phyloP scores from a whole-genome alignment of 495 filamentous ascomycete genomes.

The Daldinia caldariorum region DNA sequence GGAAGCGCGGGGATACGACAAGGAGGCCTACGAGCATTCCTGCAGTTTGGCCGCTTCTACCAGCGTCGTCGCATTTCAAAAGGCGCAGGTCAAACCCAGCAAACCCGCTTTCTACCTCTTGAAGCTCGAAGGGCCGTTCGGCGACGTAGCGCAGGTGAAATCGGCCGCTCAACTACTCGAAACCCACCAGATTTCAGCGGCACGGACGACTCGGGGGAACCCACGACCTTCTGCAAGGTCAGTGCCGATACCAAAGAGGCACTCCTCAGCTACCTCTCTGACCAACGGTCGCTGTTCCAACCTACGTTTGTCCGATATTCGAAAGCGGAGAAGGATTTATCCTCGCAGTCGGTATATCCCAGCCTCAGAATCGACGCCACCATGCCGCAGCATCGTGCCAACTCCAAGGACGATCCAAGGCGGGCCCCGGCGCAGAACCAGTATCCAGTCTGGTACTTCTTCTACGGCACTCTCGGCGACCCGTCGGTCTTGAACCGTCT shows the following conservation, averaged over 20 bases:
- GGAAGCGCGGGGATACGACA: background rate
- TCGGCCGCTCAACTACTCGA: background rate
- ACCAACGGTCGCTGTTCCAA: background rate
- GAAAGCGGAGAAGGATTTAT: background rate
- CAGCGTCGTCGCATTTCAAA: too few relatives aligned
- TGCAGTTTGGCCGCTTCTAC: background rate
- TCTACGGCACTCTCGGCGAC: slow-evolving; percentile 53
- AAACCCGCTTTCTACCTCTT: background rate
- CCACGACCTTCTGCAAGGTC: background rate
- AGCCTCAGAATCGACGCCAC: background rate
- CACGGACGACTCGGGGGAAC: background rate
- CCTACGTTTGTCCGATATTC: background rate
- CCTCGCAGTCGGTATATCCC: background rate
- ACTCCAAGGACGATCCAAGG: background rate
- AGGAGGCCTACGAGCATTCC: slow-evolving; percentile 4
- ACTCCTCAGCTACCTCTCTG: background rate
- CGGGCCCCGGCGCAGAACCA: slow-evolving; percentile 44
- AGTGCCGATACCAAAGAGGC: background rate
- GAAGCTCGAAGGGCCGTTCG: background rate
- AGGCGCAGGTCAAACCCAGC: too few relatives aligned
- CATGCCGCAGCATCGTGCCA: background rate
- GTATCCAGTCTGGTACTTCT: slow-evolving; percentile 58
- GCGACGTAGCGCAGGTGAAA: background rate
- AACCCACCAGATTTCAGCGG: background rate
- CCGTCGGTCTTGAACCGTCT: slow-evolving; percentile 39